Evolutionary conservation across 352 stramenopile genomes (phyloP).

Genomic region (Phytophthora sojae): DNA sequence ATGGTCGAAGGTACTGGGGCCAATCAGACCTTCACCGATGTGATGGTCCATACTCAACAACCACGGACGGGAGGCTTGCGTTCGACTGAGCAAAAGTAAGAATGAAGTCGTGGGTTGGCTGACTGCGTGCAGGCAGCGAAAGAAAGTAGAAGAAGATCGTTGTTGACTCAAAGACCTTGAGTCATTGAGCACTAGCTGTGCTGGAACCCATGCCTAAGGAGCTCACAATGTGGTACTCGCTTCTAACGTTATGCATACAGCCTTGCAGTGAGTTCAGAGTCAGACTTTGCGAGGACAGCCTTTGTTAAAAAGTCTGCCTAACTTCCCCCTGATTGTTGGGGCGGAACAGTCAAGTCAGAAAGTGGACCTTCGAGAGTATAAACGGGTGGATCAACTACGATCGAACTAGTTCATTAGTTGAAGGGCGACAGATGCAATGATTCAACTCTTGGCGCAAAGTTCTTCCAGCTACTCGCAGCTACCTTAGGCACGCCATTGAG

Average conservation of each 20-base stretch:
- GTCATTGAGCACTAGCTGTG: neutral
- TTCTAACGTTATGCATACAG: neutral
- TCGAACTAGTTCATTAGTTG: neutral
- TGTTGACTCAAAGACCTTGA: no score
- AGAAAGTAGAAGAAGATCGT: neutral
- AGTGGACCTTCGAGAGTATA: neutral
- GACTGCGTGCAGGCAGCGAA: neutral
- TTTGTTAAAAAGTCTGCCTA: neutral
- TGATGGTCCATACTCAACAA: neutral
- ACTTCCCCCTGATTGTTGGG: neutral
- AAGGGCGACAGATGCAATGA: neutral
- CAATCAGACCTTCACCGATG: neutral
- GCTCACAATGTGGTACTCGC: neutral
- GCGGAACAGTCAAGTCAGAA: neutral
- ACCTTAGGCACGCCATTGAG: neutral
- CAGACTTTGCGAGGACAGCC: neutral
- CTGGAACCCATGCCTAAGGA: constrained; percentile 1
- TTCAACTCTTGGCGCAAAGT: neutral
- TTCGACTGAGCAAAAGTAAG: neutral
- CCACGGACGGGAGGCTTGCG: neutral
- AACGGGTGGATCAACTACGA: neutral
- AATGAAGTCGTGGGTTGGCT: neutral
- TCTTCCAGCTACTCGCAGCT: neutral
- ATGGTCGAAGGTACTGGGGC: neutral
- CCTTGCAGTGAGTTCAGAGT: neutral